Percentiles rank a stretch among this genome's conserved stretches.
Conservation (phyloP, 2,329 filamentous ascomycete genomes). For the Cordyceps farinosa region DNA sequence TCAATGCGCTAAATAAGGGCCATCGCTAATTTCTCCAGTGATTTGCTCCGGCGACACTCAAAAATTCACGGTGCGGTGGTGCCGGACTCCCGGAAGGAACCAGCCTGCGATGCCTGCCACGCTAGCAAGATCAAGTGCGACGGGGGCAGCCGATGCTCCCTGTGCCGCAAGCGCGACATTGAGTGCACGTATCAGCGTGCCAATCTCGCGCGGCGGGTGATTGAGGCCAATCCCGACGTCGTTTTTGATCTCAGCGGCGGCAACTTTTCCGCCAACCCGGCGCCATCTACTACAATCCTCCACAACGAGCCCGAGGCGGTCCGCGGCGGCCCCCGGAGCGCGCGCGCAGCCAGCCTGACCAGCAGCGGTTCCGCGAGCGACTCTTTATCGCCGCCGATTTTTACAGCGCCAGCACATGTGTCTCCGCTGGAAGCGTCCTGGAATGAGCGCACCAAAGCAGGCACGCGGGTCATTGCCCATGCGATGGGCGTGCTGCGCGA, state of each 20-base stretch:
- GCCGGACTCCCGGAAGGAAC: conserved; percentile 33
- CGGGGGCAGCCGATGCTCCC: conserved; percentile 37
- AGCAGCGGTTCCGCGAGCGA: conserved; percentile 7
- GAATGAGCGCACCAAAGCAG: conserved; percentile 12
- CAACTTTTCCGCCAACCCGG: conserved; percentile 7
- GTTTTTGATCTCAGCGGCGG: conserved; percentile 14
- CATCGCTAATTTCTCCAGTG: conserved; percentile 25
- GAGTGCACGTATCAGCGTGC: conserved; percentile 35
- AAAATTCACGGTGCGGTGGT: conserved; percentile 32
- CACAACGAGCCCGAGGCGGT: not conserved
- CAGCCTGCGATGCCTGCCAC: conserved; percentile 42
- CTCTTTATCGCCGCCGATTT: not conserved
- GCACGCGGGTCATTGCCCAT: conserved; percentile 11
- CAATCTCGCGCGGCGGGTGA: conserved; percentile 10
- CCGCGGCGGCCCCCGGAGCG: not conserved
- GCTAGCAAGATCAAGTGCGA: conserved; percentile 45
- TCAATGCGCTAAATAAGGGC: not conserved
- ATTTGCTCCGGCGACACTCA: conserved; percentile 37
- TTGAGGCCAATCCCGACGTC: conserved; percentile 11
- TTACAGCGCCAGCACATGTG: not conserved
- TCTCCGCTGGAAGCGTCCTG: not conserved
- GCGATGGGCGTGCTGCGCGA: conserved; percentile 9
- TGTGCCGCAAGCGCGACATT: conserved; percentile 38
- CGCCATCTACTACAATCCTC: not conserved
- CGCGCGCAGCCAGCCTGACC: not conserved